Conservation (phyloP, 805 yeast species). For the Pichia nakasei region DNA sequence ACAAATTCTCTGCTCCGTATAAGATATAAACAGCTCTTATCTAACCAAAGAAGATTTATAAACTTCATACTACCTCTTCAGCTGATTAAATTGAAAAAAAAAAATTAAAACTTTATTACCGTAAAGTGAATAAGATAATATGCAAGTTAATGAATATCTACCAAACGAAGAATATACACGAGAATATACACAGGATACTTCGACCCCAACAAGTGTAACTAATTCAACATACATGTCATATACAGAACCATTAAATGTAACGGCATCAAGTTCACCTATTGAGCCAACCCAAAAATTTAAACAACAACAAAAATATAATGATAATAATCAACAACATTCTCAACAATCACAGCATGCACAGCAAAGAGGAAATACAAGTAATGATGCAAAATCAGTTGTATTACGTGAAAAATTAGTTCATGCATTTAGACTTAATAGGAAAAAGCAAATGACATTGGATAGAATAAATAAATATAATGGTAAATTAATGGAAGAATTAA, state of each 20-base stretch:
- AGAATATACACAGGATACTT: not conserved
- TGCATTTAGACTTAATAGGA: constrained; percentile 36
- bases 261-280: not conserved
- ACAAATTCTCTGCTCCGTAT: no score
- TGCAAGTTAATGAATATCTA: not conserved
- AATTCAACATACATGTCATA: not conserved
- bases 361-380: not conserved
- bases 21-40: no score
- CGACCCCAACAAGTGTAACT: not conserved
- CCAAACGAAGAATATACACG: not conserved
- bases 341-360: not conserved
- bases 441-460: constrained; percentile 44
- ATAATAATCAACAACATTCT: not conserved
- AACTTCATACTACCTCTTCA: no score
- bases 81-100: no score
- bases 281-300: not conserved
- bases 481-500: constrained; percentile 42
- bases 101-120: no score
- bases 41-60: no score
- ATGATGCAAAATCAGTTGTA: not conserved
- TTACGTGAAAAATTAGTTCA: constrained; percentile 11
- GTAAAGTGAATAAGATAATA: not conserved
- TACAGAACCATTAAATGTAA: not conserved
- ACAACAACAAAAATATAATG: not conserved
- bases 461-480: constrained; percentile 50